Evolutionary conservation across 2,329 filamentous ascomycete genomes (phyloP).

Genomic region (Paraphoma sp.): DNA sequence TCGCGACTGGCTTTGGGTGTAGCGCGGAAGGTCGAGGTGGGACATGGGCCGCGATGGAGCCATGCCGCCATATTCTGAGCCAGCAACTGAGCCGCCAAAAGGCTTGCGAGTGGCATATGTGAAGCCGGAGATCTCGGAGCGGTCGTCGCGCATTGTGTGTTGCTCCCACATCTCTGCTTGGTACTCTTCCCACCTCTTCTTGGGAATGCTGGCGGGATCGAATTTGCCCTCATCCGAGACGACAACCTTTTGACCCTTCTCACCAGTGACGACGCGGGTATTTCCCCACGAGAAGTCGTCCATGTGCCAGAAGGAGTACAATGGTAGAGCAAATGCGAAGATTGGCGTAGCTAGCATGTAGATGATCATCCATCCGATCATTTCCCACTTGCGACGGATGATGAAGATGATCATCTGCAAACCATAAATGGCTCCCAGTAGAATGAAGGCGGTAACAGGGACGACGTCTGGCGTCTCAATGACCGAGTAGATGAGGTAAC

Average conservation of each 20-base stretch:
- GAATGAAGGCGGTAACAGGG: conserved; percentile 84
- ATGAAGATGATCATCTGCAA: conserved; percentile 98
- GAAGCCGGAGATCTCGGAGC: conserved; percentile 89
- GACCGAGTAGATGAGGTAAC: conserved; percentile 83
- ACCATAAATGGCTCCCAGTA: conserved; percentile 96
- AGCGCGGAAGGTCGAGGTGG: conserved; percentile 63
- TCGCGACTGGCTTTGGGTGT: conserved; percentile 47
- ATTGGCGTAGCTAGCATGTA: conserved; percentile 91
- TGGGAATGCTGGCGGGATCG: conserved; percentile 87
- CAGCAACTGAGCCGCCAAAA: conserved; percentile 58
- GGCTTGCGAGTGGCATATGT: conserved; percentile 86
- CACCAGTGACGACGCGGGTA: conserved; percentile 94
- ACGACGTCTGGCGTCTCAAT: conserved; percentile 67
- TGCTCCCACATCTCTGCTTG: conserved; percentile 97
- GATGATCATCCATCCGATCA: conserved; percentile 99
- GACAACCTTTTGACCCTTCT: conserved; percentile 89
- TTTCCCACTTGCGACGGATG: conserved; percentile 95
- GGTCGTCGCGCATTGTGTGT: conserved; percentile 81
- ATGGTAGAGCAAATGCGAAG: conserved; percentile 86
- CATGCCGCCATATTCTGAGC: conserved; percentile 69
- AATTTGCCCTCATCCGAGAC: conserved; percentile 98
- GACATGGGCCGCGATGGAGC: conserved; percentile 63
- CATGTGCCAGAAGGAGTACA: conserved; percentile 99
- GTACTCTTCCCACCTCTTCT: conserved; percentile 99
- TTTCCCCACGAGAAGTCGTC: conserved; percentile 99